Evolutionary conservation across 495 filamentous ascomycete species (phyloP), one percentile per base, ranked within the genome.

Genomic region (Hamigera avellanea): DNA sequence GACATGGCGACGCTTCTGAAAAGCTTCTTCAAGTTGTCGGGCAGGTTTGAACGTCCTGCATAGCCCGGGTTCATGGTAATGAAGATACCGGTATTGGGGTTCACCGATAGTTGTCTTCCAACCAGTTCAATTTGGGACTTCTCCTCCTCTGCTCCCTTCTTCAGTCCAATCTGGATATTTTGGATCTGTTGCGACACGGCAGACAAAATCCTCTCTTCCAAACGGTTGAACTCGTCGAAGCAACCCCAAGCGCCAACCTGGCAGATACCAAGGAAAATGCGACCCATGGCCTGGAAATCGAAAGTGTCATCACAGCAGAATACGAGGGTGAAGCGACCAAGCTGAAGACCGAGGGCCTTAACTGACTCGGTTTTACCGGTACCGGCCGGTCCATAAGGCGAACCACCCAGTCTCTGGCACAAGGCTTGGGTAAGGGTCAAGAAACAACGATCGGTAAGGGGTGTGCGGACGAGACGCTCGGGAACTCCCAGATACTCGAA

Each of bases 11-110:
- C 91, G 51, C 93, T 96, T 48, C 91, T 76, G 76, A 99, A 99
- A 14, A 99, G 68, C 62, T 99, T 99, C 72, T 99, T 99, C 57
- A 99, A 57, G 54, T 99, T 99, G 59, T 99, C 91, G 1, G 91
- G 91, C 48, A 99, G 63, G 59, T 96, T 99, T 21, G 91, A 99
- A 54, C 91, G 81, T 35, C 91, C 91, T 26, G 91, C 91, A 69
- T 99, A 99, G 14, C 91, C 91, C 47, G 91, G 91, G 62, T 99
- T 99, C 91, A 99, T 99, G 21, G 91, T 99, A 59, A 99, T 96
- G 67, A 99, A 99, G 54, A 99, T 93, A 48, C 89, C 89, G 32
- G 91, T 96, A 50, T 93, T 91, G 32, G 72, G 67, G 51, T 94
- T 88, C 43, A 99, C 88, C 25, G 65, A 69, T 19, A 99, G 72